Base-by-base conservation (phyloP, 495 filamentous ascomycete species). In the Penicillium argentinense region DNA sequence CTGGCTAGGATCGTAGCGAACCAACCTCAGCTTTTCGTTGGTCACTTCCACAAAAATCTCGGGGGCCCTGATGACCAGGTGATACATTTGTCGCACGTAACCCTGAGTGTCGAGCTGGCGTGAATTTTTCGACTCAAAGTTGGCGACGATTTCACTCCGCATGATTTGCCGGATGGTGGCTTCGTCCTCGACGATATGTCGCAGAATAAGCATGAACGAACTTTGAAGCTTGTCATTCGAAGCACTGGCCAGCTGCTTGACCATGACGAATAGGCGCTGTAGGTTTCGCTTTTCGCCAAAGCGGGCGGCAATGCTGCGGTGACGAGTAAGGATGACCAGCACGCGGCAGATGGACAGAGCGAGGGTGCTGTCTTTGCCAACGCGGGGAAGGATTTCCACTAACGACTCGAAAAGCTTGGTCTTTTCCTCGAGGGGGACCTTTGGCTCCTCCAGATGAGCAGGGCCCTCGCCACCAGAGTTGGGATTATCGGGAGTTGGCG, bases 171-270 rank as follows among this genome's bases (percentile, higher is more conserved):
- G 89, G 27, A 97, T 77, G 0, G 85, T 92, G 37, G 89, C 82
- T 42, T 93, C 90, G 56, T 99, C 95, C 67, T 99, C 93, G 28
- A 97, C 79, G 12, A 97, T 86, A 60, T 99, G 93, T 17, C 95
- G 83, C 37, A 99, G 72, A 36, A 97, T 84, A 17, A 95, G 70
- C 80, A 97, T 86, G 43, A 97, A 84, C 7, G 84, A 79, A 53
- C 85, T 84, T 56, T 87, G 88, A 4, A 97, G 76, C 39, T 84
- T 84, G 17, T 85, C 75, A 43, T 87, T 87, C 16, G 83, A 85
- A 19, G 81, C 76, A 19, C 85, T 88, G 17, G 88, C 86, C 30
- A 96, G 79, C 57, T 96, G 91, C 62, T 91, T 92, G 29, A 95
- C 81, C 87, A 96, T 95, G 13, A 96, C 79, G 63, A 99, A 97